These are phyloP conservation scores for Lotmaria passim DNA, from an alignment of 208 protist species.

Conservation along the genomic window DNA sequence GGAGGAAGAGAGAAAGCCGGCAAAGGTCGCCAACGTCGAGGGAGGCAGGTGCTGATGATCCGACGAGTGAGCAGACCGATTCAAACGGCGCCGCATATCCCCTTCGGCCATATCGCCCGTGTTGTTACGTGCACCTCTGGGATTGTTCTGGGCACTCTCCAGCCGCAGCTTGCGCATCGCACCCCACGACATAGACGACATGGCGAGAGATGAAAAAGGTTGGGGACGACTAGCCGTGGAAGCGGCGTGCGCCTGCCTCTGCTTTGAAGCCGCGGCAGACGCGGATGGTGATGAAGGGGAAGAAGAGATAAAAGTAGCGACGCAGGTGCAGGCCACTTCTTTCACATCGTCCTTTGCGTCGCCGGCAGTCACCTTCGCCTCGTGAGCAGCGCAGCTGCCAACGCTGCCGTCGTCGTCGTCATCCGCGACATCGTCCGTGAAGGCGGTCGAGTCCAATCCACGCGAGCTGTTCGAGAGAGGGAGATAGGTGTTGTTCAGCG, in stretches of 20 bases:
- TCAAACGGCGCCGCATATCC: neutral
- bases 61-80: neutral
- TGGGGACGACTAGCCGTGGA: no score
- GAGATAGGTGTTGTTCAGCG: neutral
- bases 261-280: neutral
- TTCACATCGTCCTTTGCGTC: neutral
- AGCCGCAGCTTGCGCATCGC: conserved; percentile 18
- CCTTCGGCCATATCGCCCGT: neutral
- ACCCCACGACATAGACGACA: conserved; percentile 6
- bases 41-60: neutral
- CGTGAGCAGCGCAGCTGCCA: neutral
- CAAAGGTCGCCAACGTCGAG: conserved; percentile 5
- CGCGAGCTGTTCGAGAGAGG: conserved; percentile 19
- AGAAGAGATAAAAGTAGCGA: no score
- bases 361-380: neutral
- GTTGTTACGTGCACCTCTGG: neutral
- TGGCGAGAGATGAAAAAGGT: neutral
- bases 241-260: neutral
- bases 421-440: conserved; percentile 2
- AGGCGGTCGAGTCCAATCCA: conserved; percentile 1
- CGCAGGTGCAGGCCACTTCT: no score
- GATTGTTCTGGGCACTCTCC: neutral
- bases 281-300: neutral
- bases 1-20: neutral
- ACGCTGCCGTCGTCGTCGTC: conserved; percentile 11